Conservation (phyloP, 1,139 yeast species). For the Eremothecium gossypii region DNA sequence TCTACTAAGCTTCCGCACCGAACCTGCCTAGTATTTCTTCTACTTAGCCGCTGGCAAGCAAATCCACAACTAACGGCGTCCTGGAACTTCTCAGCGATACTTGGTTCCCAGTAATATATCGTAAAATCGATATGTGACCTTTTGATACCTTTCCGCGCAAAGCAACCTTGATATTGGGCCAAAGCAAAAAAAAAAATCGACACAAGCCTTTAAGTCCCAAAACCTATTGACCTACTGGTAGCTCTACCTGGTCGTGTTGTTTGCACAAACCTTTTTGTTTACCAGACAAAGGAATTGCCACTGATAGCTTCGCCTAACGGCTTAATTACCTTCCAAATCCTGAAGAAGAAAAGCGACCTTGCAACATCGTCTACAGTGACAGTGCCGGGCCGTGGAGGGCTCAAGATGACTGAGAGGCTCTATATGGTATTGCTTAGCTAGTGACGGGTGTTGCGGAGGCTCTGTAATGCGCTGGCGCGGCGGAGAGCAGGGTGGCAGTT, state of each 20-base stretch:
- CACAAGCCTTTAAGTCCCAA: neutral
- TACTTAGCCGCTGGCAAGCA: too few relatives aligned
- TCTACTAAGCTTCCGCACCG: too few relatives aligned
- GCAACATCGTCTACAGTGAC: neutral
- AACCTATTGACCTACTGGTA: neutral
- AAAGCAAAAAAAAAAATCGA: neutral
- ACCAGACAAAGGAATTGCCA: neutral
- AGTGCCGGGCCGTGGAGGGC: too few relatives aligned
- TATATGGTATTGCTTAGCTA: too few relatives aligned
- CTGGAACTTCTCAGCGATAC: too few relatives aligned
- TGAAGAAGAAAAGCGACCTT: neutral
- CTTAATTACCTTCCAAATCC: neutral
- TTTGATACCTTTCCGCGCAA: neutral
- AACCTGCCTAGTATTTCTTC: too few relatives aligned
- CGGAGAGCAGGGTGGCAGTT: too few relatives aligned
- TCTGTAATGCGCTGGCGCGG: too few relatives aligned
- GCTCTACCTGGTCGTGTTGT: neutral
- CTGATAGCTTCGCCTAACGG: neutral
- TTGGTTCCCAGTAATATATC: too few relatives aligned
- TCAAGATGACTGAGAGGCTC: too few relatives aligned
- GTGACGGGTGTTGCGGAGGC: too few relatives aligned
- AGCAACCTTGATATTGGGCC: neutral
- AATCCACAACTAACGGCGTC: too few relatives aligned
- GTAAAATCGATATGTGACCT: neutral
- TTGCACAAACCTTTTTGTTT: conserved; percentile 1